Base-by-base conservation (phyloP, 2,329 filamentous ascomycete genomes). In the Penicillium sp. region DNA sequence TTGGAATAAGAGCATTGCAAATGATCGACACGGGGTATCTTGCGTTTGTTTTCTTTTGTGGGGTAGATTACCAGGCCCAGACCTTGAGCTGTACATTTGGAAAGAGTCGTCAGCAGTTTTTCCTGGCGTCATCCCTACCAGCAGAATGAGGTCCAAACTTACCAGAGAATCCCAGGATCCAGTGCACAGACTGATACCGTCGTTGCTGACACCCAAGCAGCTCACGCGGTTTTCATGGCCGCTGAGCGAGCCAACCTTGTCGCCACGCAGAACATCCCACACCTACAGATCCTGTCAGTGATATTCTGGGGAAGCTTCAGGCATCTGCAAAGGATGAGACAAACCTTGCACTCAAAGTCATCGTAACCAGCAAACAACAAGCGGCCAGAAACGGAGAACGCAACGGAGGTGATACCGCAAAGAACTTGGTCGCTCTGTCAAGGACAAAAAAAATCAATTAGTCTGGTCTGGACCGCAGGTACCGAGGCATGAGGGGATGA, bases 151-250 rank as follows among this genome's bases (percentile, higher is more conserved):
- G 20, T 4, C 20, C 45, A 43, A 56, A 85, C 92, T 82, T 86
- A 98, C 95, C 84, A 96, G 86, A 73, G 95, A 97, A 82, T 99
- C 95, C 95, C 95, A 99, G 69, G 95, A 99, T 78, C 95, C 95
- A 74, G 95, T 99, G 86, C 95, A 98, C 82, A 99, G 84, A 83
- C 94, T 98, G 82, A 98, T 96, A 64, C 94, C 95, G 75, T 99
- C 95, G 78, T 98, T 98, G 84, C 94, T 98, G 71, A 99, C 95
- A 68, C 95, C 95, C 75, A 99, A 83, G 80, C 95, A 99, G 86
- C 94, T 98, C 76, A 99, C 95, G 69, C 95, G 90, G 83, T 99
- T 99, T 81, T 98, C 94, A 79, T 99, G 95, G 71, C 95, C 95
- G 72, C 96, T 94, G 61, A 99, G 85, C 57, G 93, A 96, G 74